Base-by-base conservation (phyloP, 202 grass and related monocot genomes). In the Carex sylvatica region DNA sequence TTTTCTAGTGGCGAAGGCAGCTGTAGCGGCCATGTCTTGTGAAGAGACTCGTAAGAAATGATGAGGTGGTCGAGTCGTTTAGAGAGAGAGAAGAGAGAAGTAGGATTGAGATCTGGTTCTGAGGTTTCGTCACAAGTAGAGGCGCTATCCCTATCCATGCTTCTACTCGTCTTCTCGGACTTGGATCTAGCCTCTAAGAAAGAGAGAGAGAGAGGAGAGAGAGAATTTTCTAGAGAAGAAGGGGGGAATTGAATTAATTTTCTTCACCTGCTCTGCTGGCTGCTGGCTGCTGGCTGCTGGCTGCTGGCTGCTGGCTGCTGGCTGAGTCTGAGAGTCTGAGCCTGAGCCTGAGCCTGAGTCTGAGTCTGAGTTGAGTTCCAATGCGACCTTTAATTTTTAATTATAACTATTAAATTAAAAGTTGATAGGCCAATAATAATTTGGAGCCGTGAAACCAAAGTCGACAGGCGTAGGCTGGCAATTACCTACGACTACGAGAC, bases 31-130 rank as follows among this genome's bases (percentile, higher is more conserved):
- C 90, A 94, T 23, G 61, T 82, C 38, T 65, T 82, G 80, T 87
- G 86, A 49, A 78, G 86, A 46, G 86, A 82, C 14, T 78, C 87
- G 79, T 93, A 97, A 0, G 83, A 90, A 76, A 91, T 97, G 14
- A 85, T 74, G 15, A 87, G 85, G 87, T 97, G 89, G 24, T 90
- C 85, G 68, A 88, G 90, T 90, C 86, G 88, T 82, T 92, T 92
- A 12, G 90, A 87, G 64, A 83, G 81, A 61, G 55, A 63, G 12
- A 64, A 53, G 13, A 64, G 83, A 75, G 70, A 74, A 33, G 36
- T 61, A 49, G 74, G 63, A 61, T 51, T 66, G 16, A 40, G 68
- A 80, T 88, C 64, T 78, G 82, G 23, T 78, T 97, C 91, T 6
- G 91, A 92, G 54, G 86, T 89, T 76, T 90, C 91, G 63, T 94